These are phyloP conservation scores for Alternaria triticina DNA, from an alignment of 2,329 filamentous ascomycete species.

Conservation along the genomic window DNA sequence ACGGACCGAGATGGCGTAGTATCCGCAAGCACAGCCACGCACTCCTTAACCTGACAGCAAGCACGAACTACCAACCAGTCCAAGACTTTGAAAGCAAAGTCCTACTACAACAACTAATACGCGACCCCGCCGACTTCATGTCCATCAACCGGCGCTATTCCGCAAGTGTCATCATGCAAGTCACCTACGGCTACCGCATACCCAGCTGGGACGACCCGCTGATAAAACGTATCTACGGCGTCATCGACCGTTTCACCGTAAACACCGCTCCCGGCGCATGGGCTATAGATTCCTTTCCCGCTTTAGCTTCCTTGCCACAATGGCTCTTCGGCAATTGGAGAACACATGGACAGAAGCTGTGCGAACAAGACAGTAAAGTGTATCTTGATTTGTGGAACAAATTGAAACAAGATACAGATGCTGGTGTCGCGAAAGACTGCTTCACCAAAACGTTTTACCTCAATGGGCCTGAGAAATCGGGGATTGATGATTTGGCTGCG, in stretches of 20 bases:
- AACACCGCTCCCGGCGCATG: constrained; percentile 40
- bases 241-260: constrained; percentile 40
- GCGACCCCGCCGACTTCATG: constrained; percentile 40
- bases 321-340: constrained; percentile 41
- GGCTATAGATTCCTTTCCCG: constrained; percentile 40
- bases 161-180: constrained; percentile 42
- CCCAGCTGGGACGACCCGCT: constrained; percentile 40
- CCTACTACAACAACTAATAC: constrained; percentile 52
- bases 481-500: constrained; percentile 43
- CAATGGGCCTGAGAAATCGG: constrained; percentile 37
- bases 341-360: constrained; percentile 30
- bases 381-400: constrained; percentile 44
- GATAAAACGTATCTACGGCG: constrained; percentile 40
- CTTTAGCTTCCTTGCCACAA: constrained; percentile 37
- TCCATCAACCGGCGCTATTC: constrained; percentile 42
- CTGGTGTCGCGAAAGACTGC: constrained; percentile 37
- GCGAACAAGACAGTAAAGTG: constrained; percentile 39
- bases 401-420: constrained; percentile 38
- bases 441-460: constrained; percentile 47
- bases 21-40: constrained; percentile 45
- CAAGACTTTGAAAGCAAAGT: constrained; percentile 58
- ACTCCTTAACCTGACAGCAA: constrained; percentile 38
- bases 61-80: constrained; percentile 48
- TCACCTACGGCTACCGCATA: constrained; percentile 46
- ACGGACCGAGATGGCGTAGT: constrained; percentile 48